Conservation (phyloP, 116 monocot species). For the Phalaenopsis hybrid region DNA sequence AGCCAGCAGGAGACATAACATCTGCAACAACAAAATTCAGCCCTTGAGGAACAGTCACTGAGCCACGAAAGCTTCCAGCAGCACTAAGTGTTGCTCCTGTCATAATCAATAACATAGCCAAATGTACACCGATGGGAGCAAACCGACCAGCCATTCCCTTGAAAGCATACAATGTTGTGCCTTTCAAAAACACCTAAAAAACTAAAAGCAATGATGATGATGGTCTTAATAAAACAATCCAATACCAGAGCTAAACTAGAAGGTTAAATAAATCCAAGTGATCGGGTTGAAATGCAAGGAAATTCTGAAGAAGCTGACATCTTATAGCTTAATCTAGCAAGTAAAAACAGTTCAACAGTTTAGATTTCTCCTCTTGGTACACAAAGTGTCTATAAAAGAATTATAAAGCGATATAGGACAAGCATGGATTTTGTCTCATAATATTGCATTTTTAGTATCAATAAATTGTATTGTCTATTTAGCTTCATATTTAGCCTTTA, state of each 20-base stretch:
- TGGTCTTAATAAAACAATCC: not conserved
- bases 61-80: conserved; percentile 75
- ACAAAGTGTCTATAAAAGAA: too few relatives aligned
- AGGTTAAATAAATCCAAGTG: not conserved
- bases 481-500: too few relatives aligned
- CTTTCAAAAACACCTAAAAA: conserved; percentile 73
- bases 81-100: conserved; percentile 80
- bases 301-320: not conserved
- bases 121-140: conserved; percentile 92
- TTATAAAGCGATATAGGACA: too few relatives aligned
- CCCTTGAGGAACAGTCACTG: conserved; percentile 88
- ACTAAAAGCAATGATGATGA: conserved; percentile 1
- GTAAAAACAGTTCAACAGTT: not conserved
- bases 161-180: conserved; percentile 86
- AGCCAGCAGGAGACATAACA: conserved; percentile 71
- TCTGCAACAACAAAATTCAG: conserved; percentile 88
- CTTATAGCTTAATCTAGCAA: not conserved
- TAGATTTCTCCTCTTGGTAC: too few relatives aligned
- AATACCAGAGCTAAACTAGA: not conserved
- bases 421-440: too few relatives aligned
- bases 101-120: conserved; percentile 94
- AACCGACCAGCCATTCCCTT: conserved; percentile 88
- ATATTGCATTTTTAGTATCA: too few relatives aligned
- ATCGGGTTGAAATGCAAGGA: not conserved
- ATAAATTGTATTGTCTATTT: too few relatives aligned